phyloP scores from a whole-genome alignment of 2,329 filamentous ascomycete species.

The Neophaeococcomyces mojaviensis region DNA sequence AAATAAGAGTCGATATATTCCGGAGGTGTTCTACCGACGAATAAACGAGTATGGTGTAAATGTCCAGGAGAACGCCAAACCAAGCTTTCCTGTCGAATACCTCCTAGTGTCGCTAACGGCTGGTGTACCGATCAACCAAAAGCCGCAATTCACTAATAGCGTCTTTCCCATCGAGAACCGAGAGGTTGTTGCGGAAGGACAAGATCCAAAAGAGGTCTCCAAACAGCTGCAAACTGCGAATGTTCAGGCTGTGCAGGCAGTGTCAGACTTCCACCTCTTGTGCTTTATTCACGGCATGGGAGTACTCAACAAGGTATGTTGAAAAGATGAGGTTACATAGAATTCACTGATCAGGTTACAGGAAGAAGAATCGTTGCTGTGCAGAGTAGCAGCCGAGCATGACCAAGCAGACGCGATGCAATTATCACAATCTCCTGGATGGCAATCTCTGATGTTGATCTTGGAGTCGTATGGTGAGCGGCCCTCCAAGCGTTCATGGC shows the following conservation, averaged over 20 bases:
- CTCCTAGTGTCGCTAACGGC: slow-evolving; percentile 92
- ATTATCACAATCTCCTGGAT: slow-evolving; percentile 78
- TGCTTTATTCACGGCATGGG: slow-evolving; percentile 74
- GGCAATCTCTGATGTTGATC: slow-evolving; percentile 89
- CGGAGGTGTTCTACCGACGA: slow-evolving; percentile 90
- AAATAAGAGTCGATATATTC: slow-evolving; percentile 77
- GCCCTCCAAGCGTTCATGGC: slow-evolving; percentile 33
- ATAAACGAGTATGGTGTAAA: slow-evolving; percentile 96
- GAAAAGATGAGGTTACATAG: not conserved
- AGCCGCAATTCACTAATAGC: slow-evolving; percentile 63
- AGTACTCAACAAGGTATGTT: slow-evolving; percentile 72
- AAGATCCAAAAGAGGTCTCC: slow-evolving; percentile 64
- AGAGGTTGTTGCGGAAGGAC: slow-evolving; percentile 73
- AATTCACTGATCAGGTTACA: slow-evolving; percentile 32
- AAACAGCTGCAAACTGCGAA: slow-evolving; percentile 63
- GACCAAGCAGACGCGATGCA: slow-evolving; percentile 75
- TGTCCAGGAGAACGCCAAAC: slow-evolving; percentile 95
- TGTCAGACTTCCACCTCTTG: slow-evolving; percentile 94
- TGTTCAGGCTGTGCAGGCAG: slow-evolving; percentile 54
- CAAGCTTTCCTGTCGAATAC: slow-evolving; percentile 92
- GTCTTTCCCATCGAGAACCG: slow-evolving; percentile 89
- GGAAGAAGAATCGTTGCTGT: slow-evolving; percentile 84
- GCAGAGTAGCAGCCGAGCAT: slow-evolving; percentile 72
- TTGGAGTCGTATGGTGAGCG: slow-evolving; percentile 91
- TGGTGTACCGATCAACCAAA: slow-evolving; percentile 77